phyloP scores from a whole-genome alignment of 768 basidiomycete species.

The Omphalotus guepiniiformis region DNA sequence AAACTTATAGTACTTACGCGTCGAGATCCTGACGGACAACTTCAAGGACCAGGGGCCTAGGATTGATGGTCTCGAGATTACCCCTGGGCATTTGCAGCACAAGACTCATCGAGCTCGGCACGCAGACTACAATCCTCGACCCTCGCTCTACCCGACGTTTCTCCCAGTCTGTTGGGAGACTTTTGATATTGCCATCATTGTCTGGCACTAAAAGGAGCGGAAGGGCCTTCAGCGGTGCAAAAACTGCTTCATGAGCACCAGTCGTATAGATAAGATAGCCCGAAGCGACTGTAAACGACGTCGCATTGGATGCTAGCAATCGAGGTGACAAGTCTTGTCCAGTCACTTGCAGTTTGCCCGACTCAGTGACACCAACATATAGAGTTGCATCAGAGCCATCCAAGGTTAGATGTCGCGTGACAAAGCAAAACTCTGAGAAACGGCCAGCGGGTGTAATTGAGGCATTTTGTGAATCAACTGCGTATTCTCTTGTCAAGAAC shows the following conservation, averaged over 20 bases:
- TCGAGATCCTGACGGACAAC: slow-evolving; percentile 74
- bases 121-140: slow-evolving; percentile 80
- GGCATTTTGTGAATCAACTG: slow-evolving; percentile 20
- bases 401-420: neutral
- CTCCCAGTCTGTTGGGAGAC: slow-evolving; percentile 43
- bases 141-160: slow-evolving; percentile 85
- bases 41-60: slow-evolving; percentile 85
- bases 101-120: slow-evolving; percentile 83
- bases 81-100: slow-evolving; percentile 98
- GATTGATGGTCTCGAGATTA: slow-evolving; percentile 93
- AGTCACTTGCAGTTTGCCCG: slow-evolving; percentile 61
- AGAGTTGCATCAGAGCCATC: slow-evolving; percentile 16
- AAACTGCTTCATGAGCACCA: slow-evolving; percentile 73
- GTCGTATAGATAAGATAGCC: slow-evolving; percentile 85
- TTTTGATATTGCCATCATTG: slow-evolving; percentile 26
- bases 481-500: too few species aligned
- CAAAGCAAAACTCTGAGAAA: neutral
- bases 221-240: slow-evolving; percentile 50
- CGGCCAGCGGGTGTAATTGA: slow-evolving; percentile 8
- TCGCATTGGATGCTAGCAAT: slow-evolving; percentile 49
- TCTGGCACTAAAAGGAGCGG: slow-evolving; percentile 15
- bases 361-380: slow-evolving; percentile 60
- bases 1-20: slow-evolving; percentile 47
- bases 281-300: slow-evolving; percentile 70
- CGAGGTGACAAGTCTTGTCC: slow-evolving; percentile 18